phyloP scores from a whole-genome alignment of 78 protist genomes.

The Pigoraptor vietnamica region DNA sequence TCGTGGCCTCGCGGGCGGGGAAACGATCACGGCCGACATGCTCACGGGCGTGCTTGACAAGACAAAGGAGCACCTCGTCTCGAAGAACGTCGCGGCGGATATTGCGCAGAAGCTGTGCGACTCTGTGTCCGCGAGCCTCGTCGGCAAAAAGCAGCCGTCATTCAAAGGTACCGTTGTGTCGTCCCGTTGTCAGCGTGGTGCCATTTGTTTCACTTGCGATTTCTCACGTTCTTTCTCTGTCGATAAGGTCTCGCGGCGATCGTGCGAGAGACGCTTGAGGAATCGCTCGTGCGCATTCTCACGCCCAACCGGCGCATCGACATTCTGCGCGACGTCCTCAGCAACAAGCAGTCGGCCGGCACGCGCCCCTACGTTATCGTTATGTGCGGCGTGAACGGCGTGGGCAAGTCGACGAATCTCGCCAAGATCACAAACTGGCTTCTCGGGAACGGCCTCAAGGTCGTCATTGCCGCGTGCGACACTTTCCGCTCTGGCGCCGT shows the following conservation, averaged over 20 bases:
- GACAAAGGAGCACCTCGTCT: neutral
- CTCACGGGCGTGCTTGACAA: neutral
- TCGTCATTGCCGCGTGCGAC: slow-evolving; percentile 98
- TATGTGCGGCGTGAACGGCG: slow-evolving; percentile 90
- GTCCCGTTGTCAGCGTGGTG: too few species aligned
- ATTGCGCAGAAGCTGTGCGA: neutral
- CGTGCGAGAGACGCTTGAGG: slow-evolving; percentile 57
- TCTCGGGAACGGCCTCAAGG: slow-evolving; percentile 50
- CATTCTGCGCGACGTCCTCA: slow-evolving; percentile 62
- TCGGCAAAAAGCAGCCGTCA: neutral
- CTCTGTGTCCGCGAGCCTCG: neutral
- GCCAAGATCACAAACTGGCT: slow-evolving; percentile 87
- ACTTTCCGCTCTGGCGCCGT: slow-evolving; percentile 99
- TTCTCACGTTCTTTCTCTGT: too few species aligned
- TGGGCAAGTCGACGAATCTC: slow-evolving; percentile 92
- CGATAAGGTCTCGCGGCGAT: neutral
- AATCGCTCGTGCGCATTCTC: slow-evolving; percentile 81
- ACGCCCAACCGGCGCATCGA: slow-evolving; percentile 82
- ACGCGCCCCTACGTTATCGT: slow-evolving; percentile 69
- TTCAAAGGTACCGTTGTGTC: neutral
- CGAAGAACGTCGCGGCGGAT: neutral
- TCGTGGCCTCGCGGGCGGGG: neutral
- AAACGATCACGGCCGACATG: neutral
- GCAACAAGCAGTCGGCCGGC: neutral
- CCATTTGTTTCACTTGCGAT: too few species aligned